Base-by-base conservation (phyloP, 1,284 basidiomycete species). In the Naganishia cerealis region DNA sequence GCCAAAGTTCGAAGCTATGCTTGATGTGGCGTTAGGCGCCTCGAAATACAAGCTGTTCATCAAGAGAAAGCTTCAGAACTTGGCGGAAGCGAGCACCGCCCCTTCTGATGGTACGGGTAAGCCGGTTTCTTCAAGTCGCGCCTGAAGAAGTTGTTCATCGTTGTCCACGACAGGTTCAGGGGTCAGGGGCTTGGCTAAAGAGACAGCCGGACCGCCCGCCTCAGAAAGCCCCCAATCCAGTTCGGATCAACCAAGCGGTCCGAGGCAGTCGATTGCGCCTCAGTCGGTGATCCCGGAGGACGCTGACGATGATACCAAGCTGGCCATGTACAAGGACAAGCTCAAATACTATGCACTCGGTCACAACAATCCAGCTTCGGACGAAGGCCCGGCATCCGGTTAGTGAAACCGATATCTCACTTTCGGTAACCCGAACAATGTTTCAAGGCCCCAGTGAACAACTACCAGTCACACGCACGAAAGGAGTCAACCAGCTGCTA, bases 1-100 rank as follows among this genome's bases (percentile, higher is more conserved):
- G 75, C 83, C 86, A 5, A 88, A 89, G 68, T 91, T 97, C 18
- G 91, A 94, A 73, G 88, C 90, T 75, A 85, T 92, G 81, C 82
- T 92, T 6, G 89, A 92, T 75, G 86, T 88, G 21, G 55, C 56
- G 13, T 36, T 71, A 10, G 70, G 70, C 24, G 26, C 63, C 18
- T 63, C 66, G 5, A 55, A 57, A 21, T 71, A 56, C 58, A 71
- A 68, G 53, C 33, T 65, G 24, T 71, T 66, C 52, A 63, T 71
- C 43, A 71, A 71, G 53, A 62, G 70, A 36, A 65, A 57, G 29
- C 33, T 71, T n/a, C 55, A 53, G 38, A 53, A 59, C 42, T 43
- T 65, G 0, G 57, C 58, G 29, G 68, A 66, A 29, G 54, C 12
- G 6, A 46, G 56, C 24, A 59, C 29, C 24, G 26, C 6, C 18